phyloP scores from a whole-genome alignment of 2,329 filamentous ascomycete species.

The Leptographium wingfieldii region DNA sequence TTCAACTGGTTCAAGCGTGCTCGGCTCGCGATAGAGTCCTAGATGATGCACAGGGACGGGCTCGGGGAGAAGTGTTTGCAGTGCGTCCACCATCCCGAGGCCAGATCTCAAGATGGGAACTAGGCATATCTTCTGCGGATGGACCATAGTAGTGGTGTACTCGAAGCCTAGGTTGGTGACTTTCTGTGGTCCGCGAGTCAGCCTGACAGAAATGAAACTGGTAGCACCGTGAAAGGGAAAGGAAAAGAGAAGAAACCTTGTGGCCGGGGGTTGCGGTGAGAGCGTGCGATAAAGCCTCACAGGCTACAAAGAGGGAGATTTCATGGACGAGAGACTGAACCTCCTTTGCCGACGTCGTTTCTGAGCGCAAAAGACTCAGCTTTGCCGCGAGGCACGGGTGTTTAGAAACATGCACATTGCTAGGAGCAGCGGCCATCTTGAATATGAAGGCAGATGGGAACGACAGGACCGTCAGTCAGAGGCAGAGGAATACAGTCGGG shows the following conservation, averaged over 20 bases:
- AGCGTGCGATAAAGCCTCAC: conserved; percentile 61
- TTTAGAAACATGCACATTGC: conserved; percentile 63
- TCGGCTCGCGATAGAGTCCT: conserved; percentile 83
- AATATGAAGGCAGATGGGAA: neutral
- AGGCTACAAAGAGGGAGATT: conserved; percentile 69
- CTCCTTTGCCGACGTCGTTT: conserved; percentile 55
- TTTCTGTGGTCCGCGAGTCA: conserved; percentile 36
- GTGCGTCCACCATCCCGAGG: conserved; percentile 78
- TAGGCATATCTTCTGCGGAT: conserved; percentile 59
- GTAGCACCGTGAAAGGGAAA: neutral
- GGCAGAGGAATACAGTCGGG: neutral
- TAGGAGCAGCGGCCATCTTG: conserved; percentile 25
- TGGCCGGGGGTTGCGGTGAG: conserved; percentile 45
- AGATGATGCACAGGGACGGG: conserved; percentile 84
- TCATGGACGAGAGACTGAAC: conserved; percentile 77
- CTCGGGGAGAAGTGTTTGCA: conserved; percentile 69
- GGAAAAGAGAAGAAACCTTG: conserved; percentile 39
- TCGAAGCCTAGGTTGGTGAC: conserved; percentile 65
- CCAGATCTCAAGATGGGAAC: conserved; percentile 90
- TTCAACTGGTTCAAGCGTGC: conserved; percentile 78
- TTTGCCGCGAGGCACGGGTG: conserved; percentile 84
- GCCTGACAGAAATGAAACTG: neutral
- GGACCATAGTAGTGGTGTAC: conserved; percentile 53
- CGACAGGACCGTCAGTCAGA: neutral
- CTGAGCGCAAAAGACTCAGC: conserved; percentile 76